A percentile compares a stretch with the other conserved stretches of the same genome.
These are phyloP conservation scores for Climacium dendroides DNA, from an alignment of 225 moss, liverwort and hornwort species.

Conservation along the genomic window DNA sequence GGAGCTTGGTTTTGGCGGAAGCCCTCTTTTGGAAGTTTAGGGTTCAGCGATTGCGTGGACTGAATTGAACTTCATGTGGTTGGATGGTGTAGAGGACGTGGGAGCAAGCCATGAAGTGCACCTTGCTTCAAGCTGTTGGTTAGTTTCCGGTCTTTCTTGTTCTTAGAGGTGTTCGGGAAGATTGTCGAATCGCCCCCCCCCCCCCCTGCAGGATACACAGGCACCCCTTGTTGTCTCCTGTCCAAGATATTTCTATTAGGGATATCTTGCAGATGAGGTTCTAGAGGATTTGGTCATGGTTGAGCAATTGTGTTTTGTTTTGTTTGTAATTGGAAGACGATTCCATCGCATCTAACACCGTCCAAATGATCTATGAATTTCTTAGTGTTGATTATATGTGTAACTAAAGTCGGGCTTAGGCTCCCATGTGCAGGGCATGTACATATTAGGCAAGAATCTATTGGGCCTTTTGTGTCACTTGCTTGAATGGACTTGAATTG, in stretches of 20 bases:
- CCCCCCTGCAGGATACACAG: background rate
- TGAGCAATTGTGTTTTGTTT: background rate
- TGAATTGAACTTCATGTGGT: background rate
- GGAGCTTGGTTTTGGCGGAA: background rate
- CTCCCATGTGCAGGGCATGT: background rate
- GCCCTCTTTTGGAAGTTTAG: background rate
- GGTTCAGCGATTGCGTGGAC: background rate
- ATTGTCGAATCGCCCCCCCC: background rate
- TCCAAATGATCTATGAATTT: background rate
- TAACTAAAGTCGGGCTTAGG: background rate
- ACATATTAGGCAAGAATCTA: background rate
- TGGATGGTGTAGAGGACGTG: slow-evolving; percentile 73
- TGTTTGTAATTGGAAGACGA: background rate
- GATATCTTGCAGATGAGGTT: background rate
- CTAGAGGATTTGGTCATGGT: background rate
- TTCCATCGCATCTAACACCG: background rate
- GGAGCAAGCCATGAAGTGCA: slow-evolving; percentile 89
- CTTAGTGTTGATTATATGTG: background rate
- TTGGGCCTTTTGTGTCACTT: background rate
- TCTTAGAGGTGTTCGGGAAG: background rate
- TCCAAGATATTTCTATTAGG: background rate
- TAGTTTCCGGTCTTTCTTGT: slow-evolving; percentile 6
- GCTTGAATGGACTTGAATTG: background rate
- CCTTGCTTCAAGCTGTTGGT: slow-evolving; percentile 71
- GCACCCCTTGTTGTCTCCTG: background rate